Conservation (phyloP, 331 rosid genomes). For the Pyracantha coccinea region DNA sequence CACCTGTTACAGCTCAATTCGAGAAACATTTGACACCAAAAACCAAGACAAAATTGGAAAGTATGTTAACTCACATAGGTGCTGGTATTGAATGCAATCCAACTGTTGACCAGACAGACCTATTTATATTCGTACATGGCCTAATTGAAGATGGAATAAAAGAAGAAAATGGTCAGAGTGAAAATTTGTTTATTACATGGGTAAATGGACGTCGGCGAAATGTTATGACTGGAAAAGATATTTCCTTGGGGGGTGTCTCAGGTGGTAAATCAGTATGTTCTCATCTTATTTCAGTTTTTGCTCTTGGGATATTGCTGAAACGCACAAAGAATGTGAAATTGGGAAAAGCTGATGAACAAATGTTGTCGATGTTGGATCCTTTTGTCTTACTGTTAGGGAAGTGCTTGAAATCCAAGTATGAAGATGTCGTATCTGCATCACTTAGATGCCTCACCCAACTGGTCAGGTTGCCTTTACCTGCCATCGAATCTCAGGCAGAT, state of each 20-base stretch:
- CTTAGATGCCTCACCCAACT: conserved; percentile 69
- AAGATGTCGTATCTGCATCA: conserved; percentile 74
- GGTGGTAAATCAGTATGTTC: conserved; percentile 52
- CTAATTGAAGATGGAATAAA: conserved; percentile 72
- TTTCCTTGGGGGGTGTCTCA: conserved; percentile 10
- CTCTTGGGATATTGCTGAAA: conserved; percentile 40
- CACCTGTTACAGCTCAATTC: conserved; percentile 55
- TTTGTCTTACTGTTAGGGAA: conserved; percentile 27
- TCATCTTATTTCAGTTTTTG: conserved; percentile 72
- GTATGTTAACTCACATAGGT: conserved; percentile 68
- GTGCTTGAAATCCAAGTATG: conserved; percentile 70
- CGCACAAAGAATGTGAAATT: conserved; percentile 35
- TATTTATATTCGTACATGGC: conserved; percentile 55
- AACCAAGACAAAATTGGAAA: conserved; percentile 70
- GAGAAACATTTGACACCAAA: conserved; percentile 58
- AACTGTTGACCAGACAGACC: conserved; percentile 72
- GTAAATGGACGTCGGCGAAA: conserved; percentile 18
- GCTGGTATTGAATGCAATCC: conserved; percentile 78
- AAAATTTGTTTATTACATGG: conserved; percentile 20
- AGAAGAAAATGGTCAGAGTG: conserved; percentile 43
- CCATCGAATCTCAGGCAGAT: conserved; percentile 67
- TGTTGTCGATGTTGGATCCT: conserved; percentile 37
- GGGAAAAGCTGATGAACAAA: conserved; percentile 30
- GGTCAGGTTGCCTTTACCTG: conserved; percentile 68
- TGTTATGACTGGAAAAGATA: conserved; percentile 25